Evolutionary conservation across 2,329 filamentous ascomycete species (phyloP), one percentile per base, ranked within the genome.

Genomic region (Dactylella cylindrospora): DNA sequence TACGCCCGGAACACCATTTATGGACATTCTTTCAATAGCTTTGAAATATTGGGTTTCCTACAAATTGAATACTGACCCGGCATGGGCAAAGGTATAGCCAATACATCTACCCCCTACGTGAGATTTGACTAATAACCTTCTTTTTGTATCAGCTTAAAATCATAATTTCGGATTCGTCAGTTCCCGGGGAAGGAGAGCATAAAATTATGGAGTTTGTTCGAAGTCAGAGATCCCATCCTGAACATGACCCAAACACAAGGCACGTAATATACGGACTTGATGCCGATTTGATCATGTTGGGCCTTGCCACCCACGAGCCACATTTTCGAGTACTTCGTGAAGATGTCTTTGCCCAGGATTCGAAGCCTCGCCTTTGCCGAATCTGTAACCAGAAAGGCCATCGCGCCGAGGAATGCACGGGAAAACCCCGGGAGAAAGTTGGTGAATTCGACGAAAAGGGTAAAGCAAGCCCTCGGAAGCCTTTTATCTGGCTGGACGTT

Each of bases 181-280:
- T 98, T 31, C 93, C 93, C 50, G 93, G 93, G 71, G 93, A 98
- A 76, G 93, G 93, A 72, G 93, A 98, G 76, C 93, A 98, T 74
- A 98, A 98, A 75, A 97, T 98, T 71, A 98, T 98, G 93, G 85
- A 93, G 68, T 98, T 97, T 72, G 83, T 98, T 67, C 85, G 93
- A 70, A 95, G 91, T 29, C 94, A 98, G 74, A 84, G 93, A 70
- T 83, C 86, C 43, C 93, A 88, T 47, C 85, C 90, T 3, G 85
- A 94, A 66, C 90, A 98, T 73, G 85, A 98, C 70, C 93, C 93
- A 19, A 97, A 98, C 73, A 97, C 93, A 17, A 86, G 88, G 64
- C 93, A 98, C 75, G 94, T 98, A 69, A 96, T 98, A 65, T 98
- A 98, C 72, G 93, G 93, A 43, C 79, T 98, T 67, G 93, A 98